phyloP scores from a whole-genome alignment of 495 filamentous ascomycete species.

The Neurospora terricola region DNA sequence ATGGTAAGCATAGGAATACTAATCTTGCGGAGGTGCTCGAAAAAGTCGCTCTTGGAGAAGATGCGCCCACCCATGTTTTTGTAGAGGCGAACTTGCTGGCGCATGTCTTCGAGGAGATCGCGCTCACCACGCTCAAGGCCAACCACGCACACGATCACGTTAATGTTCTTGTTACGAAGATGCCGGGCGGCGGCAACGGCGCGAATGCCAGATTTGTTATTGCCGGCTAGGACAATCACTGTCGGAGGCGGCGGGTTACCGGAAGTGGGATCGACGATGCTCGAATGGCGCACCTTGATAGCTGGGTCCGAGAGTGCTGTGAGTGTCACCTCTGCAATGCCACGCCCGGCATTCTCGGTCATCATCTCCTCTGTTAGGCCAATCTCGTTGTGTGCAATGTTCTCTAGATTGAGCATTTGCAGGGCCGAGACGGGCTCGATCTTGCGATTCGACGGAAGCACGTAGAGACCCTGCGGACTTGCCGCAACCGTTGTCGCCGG shows the following conservation, averaged over 20 bases:
- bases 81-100: conserved; percentile 65
- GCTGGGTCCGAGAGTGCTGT: conserved; percentile 47
- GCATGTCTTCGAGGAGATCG: conserved; percentile 59
- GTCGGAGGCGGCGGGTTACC: conserved; percentile 36
- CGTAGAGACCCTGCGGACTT: conserved; percentile 29
- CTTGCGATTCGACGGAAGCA: conserved; percentile 54
- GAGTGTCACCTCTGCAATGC: conserved; percentile 76
- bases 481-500: conserved; percentile 2
- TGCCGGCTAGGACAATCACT: conserved; percentile 77
- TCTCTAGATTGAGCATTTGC: conserved; percentile 85
- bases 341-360: conserved; percentile 79
- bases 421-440: conserved; percentile 75
- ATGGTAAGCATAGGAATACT: conserved; percentile 28
- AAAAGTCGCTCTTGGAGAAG: conserved; percentile 43
- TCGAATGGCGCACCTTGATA: conserved; percentile 36
- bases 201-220: conserved; percentile 74
- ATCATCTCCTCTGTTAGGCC: conserved; percentile 82
- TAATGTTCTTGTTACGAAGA: conserved; percentile 66
- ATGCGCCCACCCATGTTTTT: conserved; percentile 66
- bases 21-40: conserved; percentile 36
- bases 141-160: conserved; percentile 73
- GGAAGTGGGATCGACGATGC: conserved; percentile 22
- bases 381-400: conserved; percentile 71
- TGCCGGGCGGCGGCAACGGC: conserved; percentile 81
- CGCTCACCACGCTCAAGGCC: conserved; percentile 60